These are phyloP conservation scores for Nothophaeocryptopus gaeumannii DNA, from an alignment of 2,329 filamentous ascomycete genomes.

Conservation along the genomic window DNA sequence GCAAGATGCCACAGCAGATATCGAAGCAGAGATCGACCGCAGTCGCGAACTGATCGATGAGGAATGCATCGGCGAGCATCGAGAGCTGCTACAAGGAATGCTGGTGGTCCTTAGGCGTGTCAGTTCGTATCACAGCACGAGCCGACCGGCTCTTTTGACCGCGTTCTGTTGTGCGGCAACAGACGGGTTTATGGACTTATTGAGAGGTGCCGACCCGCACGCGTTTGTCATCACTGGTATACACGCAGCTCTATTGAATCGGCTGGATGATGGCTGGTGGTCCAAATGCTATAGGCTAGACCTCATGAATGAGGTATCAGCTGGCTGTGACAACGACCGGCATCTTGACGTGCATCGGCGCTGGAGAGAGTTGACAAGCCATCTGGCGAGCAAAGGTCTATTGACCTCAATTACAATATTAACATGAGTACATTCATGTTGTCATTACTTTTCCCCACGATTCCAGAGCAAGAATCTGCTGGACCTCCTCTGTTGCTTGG, in stretches of 20 bases:
- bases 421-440: no score
- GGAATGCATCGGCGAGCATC: not conserved
- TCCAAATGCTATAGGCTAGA: slow-evolving; percentile 7
- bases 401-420: no score
- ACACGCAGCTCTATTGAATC: slow-evolving; percentile 1
- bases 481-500: no score
- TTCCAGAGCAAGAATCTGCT: no score
- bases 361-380: not conserved
- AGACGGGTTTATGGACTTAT: not conserved
- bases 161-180: not conserved
- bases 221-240: slow-evolving; percentile 3
- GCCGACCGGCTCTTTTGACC: not conserved
- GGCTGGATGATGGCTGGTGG: slow-evolving; percentile 12
- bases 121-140: not conserved
- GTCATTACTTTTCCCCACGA: no score
- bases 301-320: slow-evolving; percentile 5
- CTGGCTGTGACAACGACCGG: not conserved
- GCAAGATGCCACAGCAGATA: not conserved
- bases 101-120: slow-evolving; percentile 1
- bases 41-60: not conserved
- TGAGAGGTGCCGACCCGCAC: not conserved
- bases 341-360: not conserved
- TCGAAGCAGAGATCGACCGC: not conserved
- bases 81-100: not conserved
- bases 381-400: no score